phyloP scores from a whole-genome alignment of 129 eudicot genomes.

The Pulicaria dysenterica region DNA sequence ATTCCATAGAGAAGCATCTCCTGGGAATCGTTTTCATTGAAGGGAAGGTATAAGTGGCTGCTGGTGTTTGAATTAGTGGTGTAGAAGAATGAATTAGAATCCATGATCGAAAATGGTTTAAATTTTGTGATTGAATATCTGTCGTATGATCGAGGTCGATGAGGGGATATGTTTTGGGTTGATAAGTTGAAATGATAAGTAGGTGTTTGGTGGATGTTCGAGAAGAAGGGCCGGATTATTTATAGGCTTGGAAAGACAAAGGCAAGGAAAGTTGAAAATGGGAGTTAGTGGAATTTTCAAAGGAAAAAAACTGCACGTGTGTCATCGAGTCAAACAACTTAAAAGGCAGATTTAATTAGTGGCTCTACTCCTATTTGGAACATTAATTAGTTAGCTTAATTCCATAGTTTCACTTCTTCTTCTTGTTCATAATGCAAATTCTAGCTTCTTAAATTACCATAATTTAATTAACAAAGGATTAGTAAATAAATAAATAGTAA shows the following conservation, averaged over 20 bases:
- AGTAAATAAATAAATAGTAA: too few relatives aligned
- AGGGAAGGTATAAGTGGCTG: slow-evolving; percentile 32
- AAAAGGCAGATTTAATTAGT: slow-evolving; percentile 32
- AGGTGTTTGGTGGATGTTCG: slow-evolving; percentile 12
- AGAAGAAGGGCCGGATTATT: not conserved
- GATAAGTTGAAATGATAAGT: slow-evolving; percentile 10
- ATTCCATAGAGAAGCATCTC: slow-evolving; percentile 45
- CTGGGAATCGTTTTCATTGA: slow-evolving; percentile 45
- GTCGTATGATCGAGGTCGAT: too few relatives aligned
- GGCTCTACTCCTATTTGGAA: slow-evolving; percentile 16
- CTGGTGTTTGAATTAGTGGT: not conserved
- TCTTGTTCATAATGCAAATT: not conserved
- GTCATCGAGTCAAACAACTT: slow-evolving; percentile 21
- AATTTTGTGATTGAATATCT: too few relatives aligned
- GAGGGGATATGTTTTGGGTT: not conserved
- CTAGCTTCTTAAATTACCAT: too few relatives aligned
- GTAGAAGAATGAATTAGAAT: slow-evolving; percentile 28
- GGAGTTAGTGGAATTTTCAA: slow-evolving; percentile 32
- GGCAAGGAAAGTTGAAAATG: slow-evolving; percentile 7
- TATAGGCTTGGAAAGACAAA: not conserved
- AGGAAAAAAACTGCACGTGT: slow-evolving; percentile 24
- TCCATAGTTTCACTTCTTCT: slow-evolving; percentile 13
- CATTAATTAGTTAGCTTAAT: not conserved
- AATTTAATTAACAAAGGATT: too few relatives aligned
- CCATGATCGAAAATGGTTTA: slow-evolving; percentile 13